Evolutionary conservation across 352 stramenopile genomes (phyloP), one percentile per base, ranked within the genome.

Genomic region (Hyphochytrium catenoides): DNA sequence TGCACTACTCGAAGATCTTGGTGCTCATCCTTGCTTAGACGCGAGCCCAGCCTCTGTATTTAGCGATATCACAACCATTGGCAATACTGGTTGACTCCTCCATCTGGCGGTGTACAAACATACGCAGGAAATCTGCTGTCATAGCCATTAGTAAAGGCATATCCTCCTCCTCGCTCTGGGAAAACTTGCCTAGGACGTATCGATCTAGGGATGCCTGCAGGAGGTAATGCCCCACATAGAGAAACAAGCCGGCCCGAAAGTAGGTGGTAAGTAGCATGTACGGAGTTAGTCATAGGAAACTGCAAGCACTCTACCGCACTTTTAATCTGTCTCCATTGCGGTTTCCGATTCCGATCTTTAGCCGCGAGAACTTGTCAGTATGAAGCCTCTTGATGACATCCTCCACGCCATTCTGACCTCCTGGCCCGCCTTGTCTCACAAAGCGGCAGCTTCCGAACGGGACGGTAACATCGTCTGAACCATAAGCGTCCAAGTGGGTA

Each of bases 301-400:
- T n/a, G n/a, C n/a, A n/a, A n/a, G n/a, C n/a, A n/a, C n/a, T n/a
- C n/a, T n/a, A n/a, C n/a, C n/a, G n/a, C n/a, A n/a, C n/a, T n/a
- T n/a, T n/a, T n/a, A n/a, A n/a, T n/a, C n/a, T n/a, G n/a, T n/a
- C n/a, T n/a, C n/a, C n/a, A n/a, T n/a, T n/a, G n/a, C n/a, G n/a
- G n/a, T n/a, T n/a, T n/a, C 70, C 70, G 8, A 84, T 46, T 18
- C 70, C 70, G 28, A 84, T 72, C 36, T 73, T 73, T 29, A 84
- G 58, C 3, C 70, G 60, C 32, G 65, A 67, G 36, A 84, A 84
- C 23, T 69, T 67, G 42, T 84, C 67, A 2, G 61, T 68, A 19
- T 62, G 58, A 1, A 71, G 46, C 20, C 67, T 74, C 46, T 84
- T 81, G 41, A 84, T 84, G 43, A 84, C 64, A 39, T 84, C 70